phyloP scores from a whole-genome alignment of 1,139 yeast genomes.

The Pichia sp. region DNA sequence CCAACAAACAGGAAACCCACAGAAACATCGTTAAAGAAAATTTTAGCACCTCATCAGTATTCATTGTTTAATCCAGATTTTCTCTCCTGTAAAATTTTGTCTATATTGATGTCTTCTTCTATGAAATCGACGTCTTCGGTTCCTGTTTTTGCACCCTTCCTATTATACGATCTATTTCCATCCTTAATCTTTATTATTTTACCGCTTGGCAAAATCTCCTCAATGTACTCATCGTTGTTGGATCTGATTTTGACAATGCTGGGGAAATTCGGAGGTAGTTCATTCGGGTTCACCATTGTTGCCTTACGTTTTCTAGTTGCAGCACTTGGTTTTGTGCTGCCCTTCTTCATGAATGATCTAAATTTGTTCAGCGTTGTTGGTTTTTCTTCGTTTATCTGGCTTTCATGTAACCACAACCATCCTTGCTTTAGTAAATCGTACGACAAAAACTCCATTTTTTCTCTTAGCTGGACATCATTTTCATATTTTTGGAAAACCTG shows the following conservation, averaged over 20 bases:
- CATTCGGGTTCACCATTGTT: conserved; percentile 37
- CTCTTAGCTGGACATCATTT: conserved; percentile 57
- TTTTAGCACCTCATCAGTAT: conserved; percentile 22
- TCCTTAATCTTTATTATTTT: conserved; percentile 38
- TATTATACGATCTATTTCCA: not conserved
- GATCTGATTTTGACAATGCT: conserved; percentile 29
- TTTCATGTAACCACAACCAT: conserved; percentile 58
- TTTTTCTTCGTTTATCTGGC: conserved; percentile 26
- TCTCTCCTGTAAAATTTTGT: conserved; percentile 50
- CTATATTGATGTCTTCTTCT: conserved; percentile 43
- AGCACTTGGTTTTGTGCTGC: conserved; percentile 23
- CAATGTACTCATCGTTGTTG: conserved; percentile 28
- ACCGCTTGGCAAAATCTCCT: conserved; percentile 66
- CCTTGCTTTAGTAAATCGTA: conserved; percentile 69
- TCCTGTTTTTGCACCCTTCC: conserved; percentile 10
- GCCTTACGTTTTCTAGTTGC: conserved; percentile 39
- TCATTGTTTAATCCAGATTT: conserved; percentile 19
- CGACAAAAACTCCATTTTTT: conserved; percentile 65
- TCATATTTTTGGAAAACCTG: conserved; percentile 75
- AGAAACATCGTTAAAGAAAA: too few relatives aligned
- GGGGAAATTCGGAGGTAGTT: conserved; percentile 45
- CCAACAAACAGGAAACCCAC: too few relatives aligned
- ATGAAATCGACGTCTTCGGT: conserved; percentile 19
- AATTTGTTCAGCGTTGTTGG: conserved; percentile 22
- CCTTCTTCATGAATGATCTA: conserved; percentile 26